These are phyloP conservation scores for Hypoxylon fragiforme DNA, from an alignment of 495 filamentous ascomycete genomes.

Conservation along the genomic window DNA sequence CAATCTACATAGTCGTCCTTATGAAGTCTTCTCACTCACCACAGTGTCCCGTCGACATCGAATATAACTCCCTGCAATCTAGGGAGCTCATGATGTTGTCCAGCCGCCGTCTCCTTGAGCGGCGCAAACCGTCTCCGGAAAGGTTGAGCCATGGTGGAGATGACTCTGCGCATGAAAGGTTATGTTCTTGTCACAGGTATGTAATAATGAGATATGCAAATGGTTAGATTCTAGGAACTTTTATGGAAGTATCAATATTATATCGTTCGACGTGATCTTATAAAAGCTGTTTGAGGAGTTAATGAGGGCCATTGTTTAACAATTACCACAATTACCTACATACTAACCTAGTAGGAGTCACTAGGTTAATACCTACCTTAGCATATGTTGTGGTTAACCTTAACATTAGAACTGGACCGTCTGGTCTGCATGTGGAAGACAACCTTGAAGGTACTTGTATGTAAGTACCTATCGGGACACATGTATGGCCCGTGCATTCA, in stretches of 20 bases:
- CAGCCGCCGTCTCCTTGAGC: slow-evolving; percentile 26
- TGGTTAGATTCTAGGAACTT: too few relatives aligned
- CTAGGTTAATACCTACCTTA: too few relatives aligned
- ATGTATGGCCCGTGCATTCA: slow-evolving; percentile 28
- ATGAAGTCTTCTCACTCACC: too few relatives aligned
- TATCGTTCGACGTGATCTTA: too few relatives aligned
- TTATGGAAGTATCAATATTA: too few relatives aligned
- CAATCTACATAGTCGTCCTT: too few relatives aligned
- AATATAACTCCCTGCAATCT: slow-evolving; percentile 82
- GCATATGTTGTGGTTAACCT: too few relatives aligned
- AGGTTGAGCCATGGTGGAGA: slow-evolving; percentile 42
- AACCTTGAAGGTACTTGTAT: not conserved
- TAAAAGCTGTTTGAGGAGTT: not conserved
- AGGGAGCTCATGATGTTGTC: slow-evolving; percentile 46
- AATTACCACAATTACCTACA: too few relatives aligned
- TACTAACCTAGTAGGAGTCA: too few relatives aligned
- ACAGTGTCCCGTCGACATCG: slow-evolving; percentile 93
- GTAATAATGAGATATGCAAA: too few relatives aligned
- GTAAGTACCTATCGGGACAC: not conserved
- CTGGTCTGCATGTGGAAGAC: not conserved
- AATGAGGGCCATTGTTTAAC: not conserved
- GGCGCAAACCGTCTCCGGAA: slow-evolving; percentile 55
- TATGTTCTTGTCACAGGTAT: too few relatives aligned
- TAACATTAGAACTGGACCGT: not conserved
- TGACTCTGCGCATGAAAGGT: slow-evolving; percentile 39